Percentiles rank a stretch among this genome's conserved stretches.
These are phyloP conservation scores for Hibiscus mutabilis DNA, from an alignment of 345 rosid genomes.

Conservation along the genomic window DNA sequence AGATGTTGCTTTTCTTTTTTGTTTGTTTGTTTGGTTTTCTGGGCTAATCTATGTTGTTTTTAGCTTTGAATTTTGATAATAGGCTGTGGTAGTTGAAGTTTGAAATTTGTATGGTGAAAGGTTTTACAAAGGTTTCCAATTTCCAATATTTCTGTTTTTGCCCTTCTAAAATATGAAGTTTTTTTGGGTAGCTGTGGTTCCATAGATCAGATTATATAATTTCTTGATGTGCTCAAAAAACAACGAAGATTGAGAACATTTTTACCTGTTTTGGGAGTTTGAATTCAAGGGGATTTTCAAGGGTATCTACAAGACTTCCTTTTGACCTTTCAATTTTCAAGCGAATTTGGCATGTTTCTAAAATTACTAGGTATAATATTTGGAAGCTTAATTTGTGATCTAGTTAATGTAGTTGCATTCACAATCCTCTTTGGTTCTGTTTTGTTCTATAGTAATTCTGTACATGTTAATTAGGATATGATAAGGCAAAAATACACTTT, in stretches of 20 bases:
- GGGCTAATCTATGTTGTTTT: not conserved
- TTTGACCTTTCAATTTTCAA: not conserved
- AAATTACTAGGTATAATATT: not conserved
- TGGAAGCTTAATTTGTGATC: not conserved
- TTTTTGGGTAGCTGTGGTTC: not conserved
- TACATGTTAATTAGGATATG: not conserved
- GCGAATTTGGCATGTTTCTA: not conserved
- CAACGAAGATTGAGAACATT: not conserved
- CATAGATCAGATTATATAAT: not conserved
- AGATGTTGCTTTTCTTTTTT: not conserved
- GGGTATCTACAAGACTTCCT: not conserved
- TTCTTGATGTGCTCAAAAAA: not conserved
- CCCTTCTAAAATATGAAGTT: not conserved
- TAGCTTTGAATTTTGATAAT: not conserved
- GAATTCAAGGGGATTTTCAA: not conserved
- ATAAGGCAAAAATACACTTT: not conserved
- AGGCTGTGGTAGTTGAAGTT: no score
- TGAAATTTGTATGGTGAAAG: not conserved
- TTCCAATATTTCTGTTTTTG: not conserved
- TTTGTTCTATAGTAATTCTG: not conserved
- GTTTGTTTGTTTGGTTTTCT: not conserved
- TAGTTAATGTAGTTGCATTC: not conserved
- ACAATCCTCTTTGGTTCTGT: not conserved
- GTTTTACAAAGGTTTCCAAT: not conserved
- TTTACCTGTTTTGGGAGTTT: not conserved